Evolutionary conservation across 2,329 filamentous ascomycete species (phyloP).

Genomic region (Sporothrix pallida): DNA sequence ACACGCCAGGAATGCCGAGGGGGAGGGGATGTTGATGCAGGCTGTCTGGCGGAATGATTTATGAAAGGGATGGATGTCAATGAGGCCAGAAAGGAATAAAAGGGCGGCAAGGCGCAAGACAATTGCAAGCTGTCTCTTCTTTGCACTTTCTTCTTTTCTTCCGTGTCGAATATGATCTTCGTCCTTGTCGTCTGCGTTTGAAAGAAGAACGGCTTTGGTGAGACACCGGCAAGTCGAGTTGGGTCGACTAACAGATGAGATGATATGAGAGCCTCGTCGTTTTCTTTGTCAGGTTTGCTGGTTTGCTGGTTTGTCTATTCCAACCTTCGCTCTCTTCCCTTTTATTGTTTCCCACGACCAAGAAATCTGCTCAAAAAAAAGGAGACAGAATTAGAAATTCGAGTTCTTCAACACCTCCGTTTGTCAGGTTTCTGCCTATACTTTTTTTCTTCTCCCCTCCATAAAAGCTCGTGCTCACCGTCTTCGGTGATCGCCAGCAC

Average conservation of each 20-base stretch:
- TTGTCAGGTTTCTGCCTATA: neutral
- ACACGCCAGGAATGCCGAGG: slow-evolving; percentile 29
- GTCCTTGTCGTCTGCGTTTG: neutral
- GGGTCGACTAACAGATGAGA: neutral
- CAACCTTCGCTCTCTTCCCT: neutral
- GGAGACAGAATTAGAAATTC: neutral
- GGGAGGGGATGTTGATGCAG: neutral
- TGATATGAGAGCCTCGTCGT: slow-evolving; percentile 10
- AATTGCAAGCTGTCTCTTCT: neutral
- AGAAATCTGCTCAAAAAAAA: neutral
- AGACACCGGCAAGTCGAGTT: neutral
- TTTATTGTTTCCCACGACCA: neutral
- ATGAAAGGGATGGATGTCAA: neutral
- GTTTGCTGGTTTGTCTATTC: neutral
- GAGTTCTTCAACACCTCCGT: neutral
- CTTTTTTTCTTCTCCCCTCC: no score
- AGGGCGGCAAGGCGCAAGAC: neutral
- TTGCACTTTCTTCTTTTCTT: neutral
- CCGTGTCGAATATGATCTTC: neutral
- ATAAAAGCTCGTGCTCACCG: neutral
- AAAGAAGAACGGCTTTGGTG: neutral
- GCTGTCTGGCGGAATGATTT: neutral
- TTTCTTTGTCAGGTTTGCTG: neutral
- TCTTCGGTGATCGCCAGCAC: slow-evolving; percentile 19
- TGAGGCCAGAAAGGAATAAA: neutral